Evolutionary conservation across 495 filamentous ascomycete species (phyloP).

Genomic region (Polyplosphaeria fusca): DNA sequence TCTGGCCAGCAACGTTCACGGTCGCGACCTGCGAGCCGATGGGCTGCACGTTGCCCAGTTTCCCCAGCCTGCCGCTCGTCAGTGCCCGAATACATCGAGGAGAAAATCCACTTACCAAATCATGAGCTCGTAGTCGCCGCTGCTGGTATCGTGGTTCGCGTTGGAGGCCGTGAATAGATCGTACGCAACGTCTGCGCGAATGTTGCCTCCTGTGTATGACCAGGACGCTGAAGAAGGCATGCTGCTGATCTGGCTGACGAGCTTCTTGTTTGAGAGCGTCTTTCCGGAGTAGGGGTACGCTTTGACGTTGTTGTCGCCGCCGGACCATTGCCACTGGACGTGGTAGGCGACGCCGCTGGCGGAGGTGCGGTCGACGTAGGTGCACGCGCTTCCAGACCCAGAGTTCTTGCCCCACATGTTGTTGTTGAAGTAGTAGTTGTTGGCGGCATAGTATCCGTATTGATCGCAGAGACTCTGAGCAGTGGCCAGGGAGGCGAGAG

Average conservation of each 20-base stretch:
- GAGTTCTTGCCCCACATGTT: conserved; percentile 46
- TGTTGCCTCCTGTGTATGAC: conserved; percentile 42
- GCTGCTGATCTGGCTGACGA: conserved; percentile 39
- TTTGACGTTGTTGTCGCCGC: conserved; percentile 46
- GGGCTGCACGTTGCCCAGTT: conserved; percentile 42
- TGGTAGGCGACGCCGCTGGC: conserved; percentile 40
- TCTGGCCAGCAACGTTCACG: conserved; percentile 38
- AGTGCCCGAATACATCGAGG: no score
- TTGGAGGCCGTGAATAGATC: conserved; percentile 50
- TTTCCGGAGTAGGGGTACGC: conserved; percentile 45
- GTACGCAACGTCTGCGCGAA: conserved; percentile 49
- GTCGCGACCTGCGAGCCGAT: conserved; percentile 42
- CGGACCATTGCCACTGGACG: conserved; percentile 48
- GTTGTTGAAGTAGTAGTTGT: conserved; percentile 48
- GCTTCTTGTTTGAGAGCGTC: conserved; percentile 38
- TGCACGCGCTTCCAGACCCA: conserved; percentile 46
- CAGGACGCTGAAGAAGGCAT: conserved; percentile 45
- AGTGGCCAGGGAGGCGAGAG: no score
- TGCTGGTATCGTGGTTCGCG: conserved; percentile 45
- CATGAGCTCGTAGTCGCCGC: conserved; percentile 52
- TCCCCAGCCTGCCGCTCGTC: conserved; percentile 41
- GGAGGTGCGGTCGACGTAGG: conserved; percentile 40
- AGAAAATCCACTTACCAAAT: conserved; percentile 51
- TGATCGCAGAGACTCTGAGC: conserved; percentile 47
- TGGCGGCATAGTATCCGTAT: conserved; percentile 40